A percentile compares a stretch with the other conserved stretches of the same genome.
phyloP scores from a whole-genome alignment of 805 yeast species.

The Citeromyces nyonsensis region DNA sequence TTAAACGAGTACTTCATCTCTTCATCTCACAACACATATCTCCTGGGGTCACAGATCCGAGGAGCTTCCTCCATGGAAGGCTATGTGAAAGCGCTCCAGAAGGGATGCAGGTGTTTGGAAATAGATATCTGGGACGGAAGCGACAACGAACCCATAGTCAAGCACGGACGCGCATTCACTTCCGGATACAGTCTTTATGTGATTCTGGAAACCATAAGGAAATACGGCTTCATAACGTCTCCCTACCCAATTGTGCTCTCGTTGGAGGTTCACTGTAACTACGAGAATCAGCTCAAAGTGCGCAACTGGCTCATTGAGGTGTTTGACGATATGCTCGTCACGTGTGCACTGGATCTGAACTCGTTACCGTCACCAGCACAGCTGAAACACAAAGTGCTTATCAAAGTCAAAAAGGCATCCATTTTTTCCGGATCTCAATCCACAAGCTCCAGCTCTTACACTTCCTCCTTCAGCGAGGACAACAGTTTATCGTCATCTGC shows the following conservation, averaged over 20 bases:
- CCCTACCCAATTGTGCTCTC: constrained; percentile 80
- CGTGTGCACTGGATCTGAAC: constrained; percentile 16
- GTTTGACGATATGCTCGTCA: constrained; percentile 43
- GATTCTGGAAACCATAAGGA: constrained; percentile 59
- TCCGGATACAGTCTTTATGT: constrained; percentile 51
- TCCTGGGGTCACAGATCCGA: constrained; percentile 76
- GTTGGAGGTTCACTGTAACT: constrained; percentile 68
- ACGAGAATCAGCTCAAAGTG: constrained; percentile 49
- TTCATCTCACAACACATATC: constrained; percentile 89
- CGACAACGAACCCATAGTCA: constrained; percentile 58
- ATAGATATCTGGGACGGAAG: constrained; percentile 86
- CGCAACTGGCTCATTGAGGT: constrained; percentile 33
- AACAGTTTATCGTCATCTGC: constrained; percentile 4
- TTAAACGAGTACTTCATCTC: constrained; percentile 79
- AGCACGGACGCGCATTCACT: constrained; percentile 81
- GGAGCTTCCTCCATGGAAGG: constrained; percentile 85
- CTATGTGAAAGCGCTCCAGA: constrained; percentile 70
- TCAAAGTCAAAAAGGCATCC: constrained; percentile 61
- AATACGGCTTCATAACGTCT: constrained; percentile 79
- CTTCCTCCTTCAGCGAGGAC: constrained; percentile 13
- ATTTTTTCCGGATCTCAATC: constrained; percentile 2
- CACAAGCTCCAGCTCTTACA: constrained; percentile 8
- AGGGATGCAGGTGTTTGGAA: constrained; percentile 92
- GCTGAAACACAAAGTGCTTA: constrained; percentile 51
- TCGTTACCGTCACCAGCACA: constrained; percentile 60